These are phyloP conservation scores for Auricularia heimuer DNA, from an alignment of 768 basidiomycete species.

Conservation along the genomic window DNA sequence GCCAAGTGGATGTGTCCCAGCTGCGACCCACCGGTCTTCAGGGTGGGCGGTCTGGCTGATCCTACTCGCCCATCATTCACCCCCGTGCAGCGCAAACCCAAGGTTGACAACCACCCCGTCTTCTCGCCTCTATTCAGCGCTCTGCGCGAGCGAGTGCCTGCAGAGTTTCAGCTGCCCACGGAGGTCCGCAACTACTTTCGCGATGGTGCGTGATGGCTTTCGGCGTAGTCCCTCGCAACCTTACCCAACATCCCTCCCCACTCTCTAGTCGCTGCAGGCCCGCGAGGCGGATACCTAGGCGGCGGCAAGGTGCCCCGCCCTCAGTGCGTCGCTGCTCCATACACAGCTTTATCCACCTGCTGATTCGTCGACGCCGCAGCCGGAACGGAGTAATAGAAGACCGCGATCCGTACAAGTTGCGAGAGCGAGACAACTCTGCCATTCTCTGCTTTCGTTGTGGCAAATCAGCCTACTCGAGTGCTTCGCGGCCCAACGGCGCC, in stretches of 20 bases:
- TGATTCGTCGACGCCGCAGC: conserved; percentile 27
- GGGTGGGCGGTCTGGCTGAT: conserved; percentile 18
- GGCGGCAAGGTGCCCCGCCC: conserved; percentile 58
- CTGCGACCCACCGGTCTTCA: conserved; percentile 49
- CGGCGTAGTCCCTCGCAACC: background rate
- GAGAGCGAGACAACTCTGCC: conserved; percentile 71
- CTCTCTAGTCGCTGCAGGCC: conserved; percentile 58
- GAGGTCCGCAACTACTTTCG: conserved; percentile 78
- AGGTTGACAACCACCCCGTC: conserved; percentile 58
- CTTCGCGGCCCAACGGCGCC: conserved; percentile 23
- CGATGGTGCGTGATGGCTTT: conserved; percentile 49
- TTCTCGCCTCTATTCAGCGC: conserved; percentile 65
- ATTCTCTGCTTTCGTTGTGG: conserved; percentile 91
- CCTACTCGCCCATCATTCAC: conserved; percentile 9
- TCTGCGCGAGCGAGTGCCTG: conserved; percentile 57
- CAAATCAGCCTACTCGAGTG: conserved; percentile 49
- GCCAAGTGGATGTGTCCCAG: conserved; percentile 69
- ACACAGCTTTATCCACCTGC: background rate
- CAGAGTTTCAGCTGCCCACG: conserved; percentile 78
- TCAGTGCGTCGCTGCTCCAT: conserved; percentile 48
- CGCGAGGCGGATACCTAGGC: conserved; percentile 78
- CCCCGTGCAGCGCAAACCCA: conserved; percentile 19
- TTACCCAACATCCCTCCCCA: background rate
- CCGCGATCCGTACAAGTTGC: conserved; percentile 77
- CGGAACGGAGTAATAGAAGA: conserved; percentile 87